Evolutionary conservation across 768 basidiomycete genomes (phyloP).

Genomic region (Podaxis sp.): DNA sequence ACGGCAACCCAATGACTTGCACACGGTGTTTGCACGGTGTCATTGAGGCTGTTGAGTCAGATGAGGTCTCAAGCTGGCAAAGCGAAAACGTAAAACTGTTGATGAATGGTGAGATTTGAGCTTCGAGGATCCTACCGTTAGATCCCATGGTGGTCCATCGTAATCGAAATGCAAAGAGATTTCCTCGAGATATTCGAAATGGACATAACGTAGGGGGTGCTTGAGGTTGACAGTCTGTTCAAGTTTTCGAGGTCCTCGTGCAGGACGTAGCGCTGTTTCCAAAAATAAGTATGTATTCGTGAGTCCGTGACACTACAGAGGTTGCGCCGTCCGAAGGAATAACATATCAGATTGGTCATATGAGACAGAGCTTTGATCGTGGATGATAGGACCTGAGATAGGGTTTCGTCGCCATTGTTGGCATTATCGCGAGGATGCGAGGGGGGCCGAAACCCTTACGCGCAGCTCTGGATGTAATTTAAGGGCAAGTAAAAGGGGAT

Average conservation of each 20-base stretch:
- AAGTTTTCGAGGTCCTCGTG: neutral
- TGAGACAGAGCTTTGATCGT: neutral
- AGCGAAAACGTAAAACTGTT: slow-evolving; percentile 28
- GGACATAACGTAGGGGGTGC: neutral
- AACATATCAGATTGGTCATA: neutral
- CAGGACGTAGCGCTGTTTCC: neutral
- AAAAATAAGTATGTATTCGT: neutral
- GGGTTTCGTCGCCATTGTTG: neutral
- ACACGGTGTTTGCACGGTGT: too few relatives aligned
- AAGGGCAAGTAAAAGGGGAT: neutral
- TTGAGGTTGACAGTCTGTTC: neutral
- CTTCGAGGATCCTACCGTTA: neutral
- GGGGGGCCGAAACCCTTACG: neutral
- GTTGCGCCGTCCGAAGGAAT: slow-evolving; percentile 9
- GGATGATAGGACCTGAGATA: neutral
- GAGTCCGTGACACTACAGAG: neutral
- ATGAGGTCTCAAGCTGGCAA: slow-evolving; percentile 30
- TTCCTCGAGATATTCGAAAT: slow-evolving; percentile 8
- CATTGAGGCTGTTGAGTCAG: slow-evolving; percentile 19
- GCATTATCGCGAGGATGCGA: neutral
- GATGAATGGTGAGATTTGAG: slow-evolving; percentile 25
- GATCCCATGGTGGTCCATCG: neutral
- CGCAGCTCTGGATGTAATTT: neutral
- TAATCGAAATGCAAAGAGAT: slow-evolving; percentile 1
- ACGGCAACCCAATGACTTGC: too few relatives aligned